phyloP scores from a whole-genome alignment of 1,284 basidiomycete species.

The Ceratobasidium sp. region DNA sequence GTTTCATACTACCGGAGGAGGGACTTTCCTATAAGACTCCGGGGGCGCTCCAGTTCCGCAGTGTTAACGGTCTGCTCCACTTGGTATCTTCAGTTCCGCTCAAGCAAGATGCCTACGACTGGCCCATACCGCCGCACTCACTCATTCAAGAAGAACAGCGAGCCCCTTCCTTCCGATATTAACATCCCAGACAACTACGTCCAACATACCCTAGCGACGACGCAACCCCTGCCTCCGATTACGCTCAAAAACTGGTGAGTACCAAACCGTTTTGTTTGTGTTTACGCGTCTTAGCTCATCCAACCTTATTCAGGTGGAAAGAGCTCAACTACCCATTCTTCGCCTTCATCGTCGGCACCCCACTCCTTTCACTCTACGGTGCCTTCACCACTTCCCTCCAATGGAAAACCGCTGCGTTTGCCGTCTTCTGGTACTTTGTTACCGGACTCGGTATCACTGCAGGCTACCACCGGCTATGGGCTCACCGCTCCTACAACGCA shows the following conservation, averaged over 20 bases:
- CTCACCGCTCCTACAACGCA: constrained; percentile 93
- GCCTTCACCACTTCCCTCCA: constrained; percentile 67
- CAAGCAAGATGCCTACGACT: neutral
- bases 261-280: too few relatives aligned
- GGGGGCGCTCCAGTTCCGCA: too few relatives aligned
- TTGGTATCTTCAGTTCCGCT: too few relatives aligned
- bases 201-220: constrained; percentile 79
- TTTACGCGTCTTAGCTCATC: too few relatives aligned
- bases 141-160: neutral
- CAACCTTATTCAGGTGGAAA: constrained; percentile 49
- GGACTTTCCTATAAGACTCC: too few relatives aligned
- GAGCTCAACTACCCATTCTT: constrained; percentile 83
- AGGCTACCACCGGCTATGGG: constrained; percentile 94
- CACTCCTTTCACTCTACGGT: constrained; percentile 76
- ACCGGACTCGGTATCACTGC: constrained; percentile 78
- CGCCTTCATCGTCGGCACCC: constrained; percentile 77
- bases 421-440: constrained; percentile 83
- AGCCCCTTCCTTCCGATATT: constrained; percentile 63
- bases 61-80: too few relatives aligned
- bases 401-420: constrained; percentile 75
- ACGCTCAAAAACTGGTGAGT: constrained; percentile 65
- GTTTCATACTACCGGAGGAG: too few relatives aligned
- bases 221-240: constrained; percentile 80
- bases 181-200: constrained; percentile 92
- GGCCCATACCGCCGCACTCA: neutral